Evolutionary conservation across 2,329 filamentous ascomycete species (phyloP).

Genomic region (Chrysosporium keratinophilum): DNA sequence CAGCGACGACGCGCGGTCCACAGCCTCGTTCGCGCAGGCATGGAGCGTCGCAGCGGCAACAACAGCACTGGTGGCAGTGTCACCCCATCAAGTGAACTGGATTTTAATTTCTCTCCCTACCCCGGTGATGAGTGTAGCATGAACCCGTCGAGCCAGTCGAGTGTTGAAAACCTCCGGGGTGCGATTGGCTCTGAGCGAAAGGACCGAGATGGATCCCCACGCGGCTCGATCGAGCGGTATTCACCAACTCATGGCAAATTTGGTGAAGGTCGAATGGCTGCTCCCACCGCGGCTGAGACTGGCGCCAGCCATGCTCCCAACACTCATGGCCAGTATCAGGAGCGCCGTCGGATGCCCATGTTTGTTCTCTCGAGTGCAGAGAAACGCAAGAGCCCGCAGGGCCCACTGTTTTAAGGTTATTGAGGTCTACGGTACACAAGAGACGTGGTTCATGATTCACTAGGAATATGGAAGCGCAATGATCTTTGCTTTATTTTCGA

Average conservation of each 20-base stretch:
- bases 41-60: slow-evolving; percentile 62
- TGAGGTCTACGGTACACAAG: no score
- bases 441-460: not conserved
- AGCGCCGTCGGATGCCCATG: slow-evolving; percentile 72
- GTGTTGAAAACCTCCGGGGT: slow-evolving; percentile 64
- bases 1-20: slow-evolving; percentile 85
- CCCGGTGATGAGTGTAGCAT: slow-evolving; percentile 49
- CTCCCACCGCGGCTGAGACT: slow-evolving; percentile 29
- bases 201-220: slow-evolving; percentile 42
- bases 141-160: slow-evolving; percentile 54
- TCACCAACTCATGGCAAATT: not conserved
- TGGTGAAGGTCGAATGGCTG: slow-evolving; percentile 10
- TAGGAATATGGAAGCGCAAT: not conserved
- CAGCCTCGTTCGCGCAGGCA: slow-evolving; percentile 80
- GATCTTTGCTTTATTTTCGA: slow-evolving; percentile 1
- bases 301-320: slow-evolving; percentile 49
- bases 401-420: not conserved
- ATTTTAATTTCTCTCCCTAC: slow-evolving; percentile 54
- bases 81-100: slow-evolving; percentile 79
- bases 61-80: slow-evolving; percentile 59
- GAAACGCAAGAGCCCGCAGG: slow-evolving; percentile 65
- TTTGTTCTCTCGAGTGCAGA: slow-evolving; percentile 80
- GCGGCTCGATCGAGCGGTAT: not conserved
- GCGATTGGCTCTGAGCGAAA: slow-evolving; percentile 84
- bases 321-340: slow-evolving; percentile 45